phyloP scores from a whole-genome alignment of 768 basidiomycete species.

The Mycena latifolia region DNA sequence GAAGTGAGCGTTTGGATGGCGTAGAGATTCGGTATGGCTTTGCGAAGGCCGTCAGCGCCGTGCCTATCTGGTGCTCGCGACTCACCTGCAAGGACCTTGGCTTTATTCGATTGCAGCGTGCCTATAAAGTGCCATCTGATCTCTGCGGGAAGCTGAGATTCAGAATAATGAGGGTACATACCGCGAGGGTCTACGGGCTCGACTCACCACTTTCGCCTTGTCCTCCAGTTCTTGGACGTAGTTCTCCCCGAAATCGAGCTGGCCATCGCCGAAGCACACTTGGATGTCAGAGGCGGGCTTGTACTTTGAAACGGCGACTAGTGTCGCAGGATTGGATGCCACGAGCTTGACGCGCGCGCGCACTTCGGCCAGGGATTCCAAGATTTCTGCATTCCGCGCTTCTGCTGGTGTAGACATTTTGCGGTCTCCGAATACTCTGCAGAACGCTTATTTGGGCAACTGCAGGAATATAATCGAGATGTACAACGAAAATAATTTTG shows the following conservation, averaged over 20 bases:
- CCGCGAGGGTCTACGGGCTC: constrained; percentile 35
- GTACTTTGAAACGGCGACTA: constrained; percentile 94
- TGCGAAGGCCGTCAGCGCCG: constrained; percentile 1
- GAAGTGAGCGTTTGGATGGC: constrained; percentile 90
- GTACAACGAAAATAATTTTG: no score
- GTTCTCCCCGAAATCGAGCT: constrained; percentile 97
- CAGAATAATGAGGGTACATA: constrained; percentile 3
- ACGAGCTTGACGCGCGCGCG: constrained; percentile 54
- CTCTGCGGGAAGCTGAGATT: constrained; percentile 86
- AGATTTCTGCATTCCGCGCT: constrained; percentile 62
- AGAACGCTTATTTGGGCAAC: no score
- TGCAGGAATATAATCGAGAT: no score
- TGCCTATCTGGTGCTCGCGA: neutral
- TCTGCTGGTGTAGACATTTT: constrained; percentile 9
- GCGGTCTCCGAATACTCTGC: constrained; percentile 1
- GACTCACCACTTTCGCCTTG: constrained; percentile 76
- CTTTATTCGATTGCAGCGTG: constrained; percentile 93
- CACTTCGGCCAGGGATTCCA: constrained; percentile 66
- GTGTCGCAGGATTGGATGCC: constrained; percentile 42
- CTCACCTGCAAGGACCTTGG: constrained; percentile 87
- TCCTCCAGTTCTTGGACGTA: constrained; percentile 95
- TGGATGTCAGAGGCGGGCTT: constrained; percentile 91
- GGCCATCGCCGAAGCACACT: constrained; percentile 84
- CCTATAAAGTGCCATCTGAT: constrained; percentile 99
- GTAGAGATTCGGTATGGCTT: constrained; percentile 91